These are phyloP conservation scores for Capronia americana DNA, from an alignment of 2,329 filamentous ascomycete genomes.

Conservation along the genomic window DNA sequence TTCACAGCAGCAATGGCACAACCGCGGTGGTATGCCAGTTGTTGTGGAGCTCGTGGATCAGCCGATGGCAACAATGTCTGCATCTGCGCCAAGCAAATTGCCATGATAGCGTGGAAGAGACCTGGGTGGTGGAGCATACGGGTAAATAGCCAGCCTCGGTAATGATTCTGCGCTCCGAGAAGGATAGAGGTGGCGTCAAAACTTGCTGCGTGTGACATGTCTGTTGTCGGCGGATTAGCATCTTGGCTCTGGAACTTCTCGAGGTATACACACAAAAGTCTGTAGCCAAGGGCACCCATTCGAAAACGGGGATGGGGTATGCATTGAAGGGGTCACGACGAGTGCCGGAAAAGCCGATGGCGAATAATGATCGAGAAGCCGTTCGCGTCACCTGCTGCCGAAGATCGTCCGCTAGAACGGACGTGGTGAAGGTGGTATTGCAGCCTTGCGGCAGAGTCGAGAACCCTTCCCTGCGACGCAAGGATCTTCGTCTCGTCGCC, in stretches of 20 bases:
- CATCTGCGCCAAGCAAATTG: background rate
- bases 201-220: background rate
- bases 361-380: background rate
- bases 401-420: background rate
- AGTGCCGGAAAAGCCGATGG: background rate
- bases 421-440: background rate
- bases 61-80: background rate
- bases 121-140: background rate
- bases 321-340: background rate
- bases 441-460: background rate
- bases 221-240: background rate
- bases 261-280: background rate
- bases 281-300: background rate
- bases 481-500: background rate
- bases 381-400: background rate
- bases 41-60: background rate
- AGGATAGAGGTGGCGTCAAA: background rate
- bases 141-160: slow-evolving; percentile 1
- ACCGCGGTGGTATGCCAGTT: slow-evolving; percentile 1
- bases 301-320: background rate
- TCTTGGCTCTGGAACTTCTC: background rate
- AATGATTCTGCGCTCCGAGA: background rate
- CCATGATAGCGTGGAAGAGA: background rate
- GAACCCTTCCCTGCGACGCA: slow-evolving; percentile 1
- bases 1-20: slow-evolving; percentile 1